Evolutionary conservation across 73 alveolate genomes (phyloP).

Genomic region (Tetrahymena elliotti): DNA sequence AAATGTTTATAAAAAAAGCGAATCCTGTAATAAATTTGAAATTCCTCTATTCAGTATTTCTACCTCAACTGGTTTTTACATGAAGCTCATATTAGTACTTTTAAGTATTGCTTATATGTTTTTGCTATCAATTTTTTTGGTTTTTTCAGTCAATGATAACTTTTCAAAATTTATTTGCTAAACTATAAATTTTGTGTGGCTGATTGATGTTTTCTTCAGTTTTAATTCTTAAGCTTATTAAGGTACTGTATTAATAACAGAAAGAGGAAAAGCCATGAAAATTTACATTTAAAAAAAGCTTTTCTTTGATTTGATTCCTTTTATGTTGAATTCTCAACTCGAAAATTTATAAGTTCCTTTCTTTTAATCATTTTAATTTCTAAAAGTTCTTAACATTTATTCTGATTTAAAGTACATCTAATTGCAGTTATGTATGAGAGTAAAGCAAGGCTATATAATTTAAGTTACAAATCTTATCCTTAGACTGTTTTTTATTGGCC

Average conservation of each 20-base stretch:
- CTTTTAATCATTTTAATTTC: not conserved
- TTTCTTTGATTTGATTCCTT: not conserved
- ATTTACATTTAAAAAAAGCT: not conserved
- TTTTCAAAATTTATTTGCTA: not conserved
- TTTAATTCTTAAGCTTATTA: not conserved
- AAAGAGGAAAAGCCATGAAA: not conserved
- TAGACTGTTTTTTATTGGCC: not conserved
- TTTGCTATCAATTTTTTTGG: not conserved
- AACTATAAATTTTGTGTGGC: not conserved
- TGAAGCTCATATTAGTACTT: not conserved
- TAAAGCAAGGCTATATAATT: not conserved
- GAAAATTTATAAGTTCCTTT: not conserved
- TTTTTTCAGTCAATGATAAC: not conserved
- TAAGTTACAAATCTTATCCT: not conserved
- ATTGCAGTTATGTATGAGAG: not conserved
- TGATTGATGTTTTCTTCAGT: not conserved
- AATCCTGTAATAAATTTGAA: not conserved
- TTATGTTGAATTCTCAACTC: not conserved
- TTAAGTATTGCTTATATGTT: too few relatives aligned
- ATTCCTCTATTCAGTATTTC: not conserved
- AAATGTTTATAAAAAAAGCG: not conserved
- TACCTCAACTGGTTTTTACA: not conserved
- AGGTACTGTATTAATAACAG: not conserved
- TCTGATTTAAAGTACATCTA: not conserved
- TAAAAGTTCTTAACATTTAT: not conserved